Evolutionary conservation across 306 rosid species (phyloP).

Genomic region (Luffa acutangula): DNA sequence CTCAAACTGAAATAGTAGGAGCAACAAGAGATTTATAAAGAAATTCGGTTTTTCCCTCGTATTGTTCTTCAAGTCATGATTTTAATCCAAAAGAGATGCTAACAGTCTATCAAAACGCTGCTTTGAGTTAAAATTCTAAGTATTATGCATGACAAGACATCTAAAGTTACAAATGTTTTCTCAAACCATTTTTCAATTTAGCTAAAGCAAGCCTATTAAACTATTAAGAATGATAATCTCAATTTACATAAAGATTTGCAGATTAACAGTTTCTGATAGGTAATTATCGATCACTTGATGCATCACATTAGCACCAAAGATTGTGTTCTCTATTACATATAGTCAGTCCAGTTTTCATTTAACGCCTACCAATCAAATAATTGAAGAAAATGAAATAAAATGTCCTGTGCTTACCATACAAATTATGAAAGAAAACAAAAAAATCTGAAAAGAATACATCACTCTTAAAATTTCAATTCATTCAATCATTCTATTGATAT

Average conservation of each 20-base stretch:
- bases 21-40: neutral
- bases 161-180: neutral
- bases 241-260: neutral
- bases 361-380: neutral
- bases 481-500: neutral
- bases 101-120: neutral
- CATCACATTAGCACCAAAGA: neutral
- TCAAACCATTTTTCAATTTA: neutral
- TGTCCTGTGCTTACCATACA: neutral
- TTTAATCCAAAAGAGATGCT: neutral
- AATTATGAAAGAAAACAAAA: neutral
- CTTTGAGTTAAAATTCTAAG: neutral
- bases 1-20: neutral
- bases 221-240: neutral
- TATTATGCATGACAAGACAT: neutral
- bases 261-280: neutral
- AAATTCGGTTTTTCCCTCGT: neutral
- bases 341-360: neutral
- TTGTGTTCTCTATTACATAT: neutral
- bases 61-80: neutral
- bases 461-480: neutral
- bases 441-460: neutral
- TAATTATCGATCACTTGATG: neutral
- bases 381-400: neutral
- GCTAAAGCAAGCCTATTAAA: neutral